Conservation (phyloP, 345 rosid species). For the Pugionium cornutum region DNA sequence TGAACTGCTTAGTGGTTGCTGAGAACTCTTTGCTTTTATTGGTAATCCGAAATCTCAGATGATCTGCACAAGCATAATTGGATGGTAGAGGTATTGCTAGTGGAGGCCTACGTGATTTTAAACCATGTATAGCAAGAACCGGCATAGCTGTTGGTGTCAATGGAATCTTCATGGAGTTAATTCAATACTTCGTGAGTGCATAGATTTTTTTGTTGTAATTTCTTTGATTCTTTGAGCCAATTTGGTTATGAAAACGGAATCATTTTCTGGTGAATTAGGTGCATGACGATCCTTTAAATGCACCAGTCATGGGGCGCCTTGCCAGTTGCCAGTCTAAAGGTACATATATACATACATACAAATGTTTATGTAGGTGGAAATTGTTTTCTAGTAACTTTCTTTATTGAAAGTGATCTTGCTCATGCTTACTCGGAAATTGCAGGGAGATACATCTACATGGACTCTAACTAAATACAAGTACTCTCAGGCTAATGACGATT, state of each 20-base stretch:
- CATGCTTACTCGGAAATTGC: slow-evolving; percentile 16
- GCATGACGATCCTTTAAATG: slow-evolving; percentile 82
- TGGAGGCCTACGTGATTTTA: slow-evolving; percentile 90
- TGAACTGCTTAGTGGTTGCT: background rate
- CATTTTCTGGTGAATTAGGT: slow-evolving; percentile 52
- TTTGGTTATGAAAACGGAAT: slow-evolving; percentile 25
- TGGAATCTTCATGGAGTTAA: slow-evolving; percentile 97
- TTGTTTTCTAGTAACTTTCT: slow-evolving; percentile 6
- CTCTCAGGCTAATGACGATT: slow-evolving; percentile 20
- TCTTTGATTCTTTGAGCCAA: background rate
- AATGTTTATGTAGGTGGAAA: slow-evolving; percentile 15
- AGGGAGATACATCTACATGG: slow-evolving; percentile 27
- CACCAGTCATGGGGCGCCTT: slow-evolving; percentile 54
- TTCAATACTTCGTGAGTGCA: background rate
- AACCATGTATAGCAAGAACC: slow-evolving; percentile 94
- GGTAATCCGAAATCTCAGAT: background rate
- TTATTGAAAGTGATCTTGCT: slow-evolving; percentile 5
- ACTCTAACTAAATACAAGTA: background rate
- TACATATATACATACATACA: background rate
- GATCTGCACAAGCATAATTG: slow-evolving; percentile 39
- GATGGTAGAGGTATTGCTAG: slow-evolving; percentile 98
- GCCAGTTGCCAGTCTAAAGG: background rate
- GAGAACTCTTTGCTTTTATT: background rate
- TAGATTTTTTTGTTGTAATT: background rate
- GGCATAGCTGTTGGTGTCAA: slow-evolving; percentile 94